These are phyloP conservation scores for Arachnopeziza araneosa DNA, from an alignment of 2,329 filamentous ascomycete species.

Conservation along the genomic window DNA sequence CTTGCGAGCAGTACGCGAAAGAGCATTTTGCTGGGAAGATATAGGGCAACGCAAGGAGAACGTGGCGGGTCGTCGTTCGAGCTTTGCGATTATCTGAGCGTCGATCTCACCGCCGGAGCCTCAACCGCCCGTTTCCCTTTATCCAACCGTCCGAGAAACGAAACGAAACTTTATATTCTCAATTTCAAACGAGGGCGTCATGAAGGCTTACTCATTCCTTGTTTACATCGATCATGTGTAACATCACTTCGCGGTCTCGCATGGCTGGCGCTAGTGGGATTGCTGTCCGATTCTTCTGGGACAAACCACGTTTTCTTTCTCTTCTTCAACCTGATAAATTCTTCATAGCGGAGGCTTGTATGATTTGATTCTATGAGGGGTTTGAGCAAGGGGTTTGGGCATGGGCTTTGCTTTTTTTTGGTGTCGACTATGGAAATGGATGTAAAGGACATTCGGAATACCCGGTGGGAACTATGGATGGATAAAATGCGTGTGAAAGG, in stretches of 20 bases:
- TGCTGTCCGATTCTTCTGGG: background rate
- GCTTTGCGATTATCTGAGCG: background rate
- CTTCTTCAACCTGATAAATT: background rate
- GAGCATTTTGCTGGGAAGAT: conserved; percentile 63
- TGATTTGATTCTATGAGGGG: background rate
- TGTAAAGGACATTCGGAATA: background rate
- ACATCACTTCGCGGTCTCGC: background rate
- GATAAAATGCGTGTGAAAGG: background rate
- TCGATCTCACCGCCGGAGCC: background rate
- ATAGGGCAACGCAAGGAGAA: conserved; percentile 8
- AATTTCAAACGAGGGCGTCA: background rate
- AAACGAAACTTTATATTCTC: background rate
- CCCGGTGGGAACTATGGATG: background rate
- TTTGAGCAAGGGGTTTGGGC: too few relatives aligned
- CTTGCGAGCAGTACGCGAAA: conserved; percentile 90
- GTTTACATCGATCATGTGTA: background rate
- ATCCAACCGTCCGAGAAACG: background rate
- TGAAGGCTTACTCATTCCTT: background rate
- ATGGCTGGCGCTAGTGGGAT: background rate
- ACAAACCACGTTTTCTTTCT: background rate
- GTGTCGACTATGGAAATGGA: background rate
- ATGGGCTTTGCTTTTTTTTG: background rate
- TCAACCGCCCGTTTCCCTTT: background rate
- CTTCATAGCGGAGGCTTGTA: background rate
- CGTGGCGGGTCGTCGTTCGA: background rate